A percentile compares a stretch with the other conserved stretches of the same genome.
phyloP scores from a whole-genome alignment of 352 stramenopile species.

The Phytophthora meadii region DNA sequence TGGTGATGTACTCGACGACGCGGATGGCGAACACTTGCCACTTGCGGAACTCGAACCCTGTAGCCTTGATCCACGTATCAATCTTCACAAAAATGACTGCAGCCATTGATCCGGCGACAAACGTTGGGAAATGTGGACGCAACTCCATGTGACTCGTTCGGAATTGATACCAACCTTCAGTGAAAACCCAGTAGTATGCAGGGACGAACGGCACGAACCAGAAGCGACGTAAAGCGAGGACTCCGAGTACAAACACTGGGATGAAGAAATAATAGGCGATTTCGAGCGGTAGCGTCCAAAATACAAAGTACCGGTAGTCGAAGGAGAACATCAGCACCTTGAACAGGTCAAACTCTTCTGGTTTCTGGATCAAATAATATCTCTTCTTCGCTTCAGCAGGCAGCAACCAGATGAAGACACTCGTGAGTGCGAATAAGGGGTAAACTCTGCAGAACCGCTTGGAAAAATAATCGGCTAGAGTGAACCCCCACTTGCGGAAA shows the following conservation, averaged over 20 bases:
- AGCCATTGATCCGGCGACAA: constrained; percentile 44
- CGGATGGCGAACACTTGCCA: constrained; percentile 26
- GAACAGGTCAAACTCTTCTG: constrained; percentile 36
- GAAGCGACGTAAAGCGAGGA: constrained; percentile 26
- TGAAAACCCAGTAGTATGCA: constrained; percentile 31
- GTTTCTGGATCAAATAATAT: constrained; percentile 43
- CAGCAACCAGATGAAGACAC: constrained; percentile 33
- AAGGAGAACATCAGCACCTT: constrained; percentile 50
- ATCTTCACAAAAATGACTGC: constrained; percentile 43
- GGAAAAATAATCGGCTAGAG: constrained; percentile 49
- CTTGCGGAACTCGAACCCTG: constrained; percentile 28
- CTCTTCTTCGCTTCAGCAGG: constrained; percentile 28
- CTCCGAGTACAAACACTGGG: constrained; percentile 36
- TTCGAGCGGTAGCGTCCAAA: constrained; percentile 60
- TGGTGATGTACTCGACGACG: constrained; percentile 29
- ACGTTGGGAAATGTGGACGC: constrained; percentile 38
- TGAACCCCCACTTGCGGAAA: constrained; percentile 29
- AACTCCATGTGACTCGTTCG: constrained; percentile 36
- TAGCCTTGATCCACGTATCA: constrained; percentile 26
- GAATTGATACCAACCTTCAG: constrained; percentile 28
- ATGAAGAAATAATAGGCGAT: constrained; percentile 58
- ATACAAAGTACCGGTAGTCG: constrained; percentile 45
- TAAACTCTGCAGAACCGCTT: constrained; percentile 67
- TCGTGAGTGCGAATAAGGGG: constrained; percentile 52
- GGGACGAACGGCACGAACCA: constrained; percentile 43